Conservation (phyloP, 2,329 filamentous ascomycete genomes). For the Chaetomiaceae sp. region DNA sequence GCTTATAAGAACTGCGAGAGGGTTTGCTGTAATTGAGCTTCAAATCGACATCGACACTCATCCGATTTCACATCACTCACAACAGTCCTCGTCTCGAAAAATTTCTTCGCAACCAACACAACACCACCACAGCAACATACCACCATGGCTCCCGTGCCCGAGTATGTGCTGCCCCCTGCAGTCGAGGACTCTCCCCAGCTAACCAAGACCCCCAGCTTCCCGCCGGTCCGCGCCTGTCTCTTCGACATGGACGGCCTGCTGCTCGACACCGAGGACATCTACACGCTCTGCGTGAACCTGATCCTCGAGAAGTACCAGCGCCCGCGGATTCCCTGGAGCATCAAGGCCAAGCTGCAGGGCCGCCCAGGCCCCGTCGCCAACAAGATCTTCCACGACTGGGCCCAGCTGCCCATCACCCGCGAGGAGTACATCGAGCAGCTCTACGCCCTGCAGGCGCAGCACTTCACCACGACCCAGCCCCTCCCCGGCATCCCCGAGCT, state of each 20-base stretch:
- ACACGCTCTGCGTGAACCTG: conserved; percentile 77
- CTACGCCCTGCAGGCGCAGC: conserved; percentile 58
- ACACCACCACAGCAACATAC: not conserved
- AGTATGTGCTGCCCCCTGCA: conserved; percentile 25
- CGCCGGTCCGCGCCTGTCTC: conserved; percentile 81
- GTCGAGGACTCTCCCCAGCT: not conserved
- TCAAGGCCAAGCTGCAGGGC: conserved; percentile 80
- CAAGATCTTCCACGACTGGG: conserved; percentile 68
- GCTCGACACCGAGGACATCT: conserved; percentile 87
- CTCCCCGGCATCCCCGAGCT: conserved; percentile 73
- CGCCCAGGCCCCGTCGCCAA: conserved; percentile 51
- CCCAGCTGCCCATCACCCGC: conserved; percentile 66
- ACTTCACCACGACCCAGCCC: conserved; percentile 71
- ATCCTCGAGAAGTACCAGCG: conserved; percentile 72
- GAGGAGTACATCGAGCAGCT: conserved; percentile 52
- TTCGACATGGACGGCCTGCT: conserved; percentile 99
- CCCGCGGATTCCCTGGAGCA: conserved; percentile 78
- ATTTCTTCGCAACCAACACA: not conserved
- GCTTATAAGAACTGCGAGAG: too few relatives aligned
- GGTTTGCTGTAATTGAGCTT: too few relatives aligned
- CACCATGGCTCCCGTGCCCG: conserved; percentile 31
- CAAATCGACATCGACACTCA: too few relatives aligned
- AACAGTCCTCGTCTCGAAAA: too few relatives aligned
- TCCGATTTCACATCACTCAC: too few relatives aligned
- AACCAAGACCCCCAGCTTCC: conserved; percentile 53